Base-by-base conservation (phyloP, 257 asterid species). In the Petunia secreta region DNA sequence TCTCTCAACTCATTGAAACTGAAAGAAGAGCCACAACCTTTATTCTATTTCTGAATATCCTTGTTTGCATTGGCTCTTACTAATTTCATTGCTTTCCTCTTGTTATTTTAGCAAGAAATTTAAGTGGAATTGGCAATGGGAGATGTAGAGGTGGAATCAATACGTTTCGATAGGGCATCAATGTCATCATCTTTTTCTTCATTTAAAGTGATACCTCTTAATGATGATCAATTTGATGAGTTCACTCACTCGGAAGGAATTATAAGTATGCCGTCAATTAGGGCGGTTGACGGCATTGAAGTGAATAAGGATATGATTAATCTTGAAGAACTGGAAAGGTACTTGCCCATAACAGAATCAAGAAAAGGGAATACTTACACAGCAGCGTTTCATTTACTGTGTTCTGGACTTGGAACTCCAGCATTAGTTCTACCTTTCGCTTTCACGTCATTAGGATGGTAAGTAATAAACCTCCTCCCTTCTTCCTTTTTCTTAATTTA, bases 361-460 rank as follows among this genome's bases (percentile, higher is more conserved):
- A 87, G 91, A 87, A 85, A 83, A 9, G 97, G 97, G 3, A 87
- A 64, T 79, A 48, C 75, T 39, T 87, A 82, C 52, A 84, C 87
- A 0, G 88, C 85, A 1, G 64, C 91, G 44, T 75, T 81, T 15
- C 93, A 87, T 71, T 80, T 89, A 15, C 14, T 91, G 2, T 87
- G 88, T 40, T 89, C 97, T 1, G 96, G 90, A 13, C 64, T 92
- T 16, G 97, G 97, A 67, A 39, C 88, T 80, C 98, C 92, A 64
- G 63, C 86, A 6, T 88, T 89, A 4, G 6, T 82, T 0, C 94
- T 93, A 37, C 97, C 97, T 25, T 2, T 89, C 5, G 97, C 93
- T 0, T 88, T 93, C 69, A 53, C 82, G 43, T 85, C 92, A 3
- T 91, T 93, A 0, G 96, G 97, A 80, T 93, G 98, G 98, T 93